Evolutionary conservation across 2,329 filamentous ascomycete genomes (phyloP).

Genomic region (Orbilia brochopaga): DNA sequence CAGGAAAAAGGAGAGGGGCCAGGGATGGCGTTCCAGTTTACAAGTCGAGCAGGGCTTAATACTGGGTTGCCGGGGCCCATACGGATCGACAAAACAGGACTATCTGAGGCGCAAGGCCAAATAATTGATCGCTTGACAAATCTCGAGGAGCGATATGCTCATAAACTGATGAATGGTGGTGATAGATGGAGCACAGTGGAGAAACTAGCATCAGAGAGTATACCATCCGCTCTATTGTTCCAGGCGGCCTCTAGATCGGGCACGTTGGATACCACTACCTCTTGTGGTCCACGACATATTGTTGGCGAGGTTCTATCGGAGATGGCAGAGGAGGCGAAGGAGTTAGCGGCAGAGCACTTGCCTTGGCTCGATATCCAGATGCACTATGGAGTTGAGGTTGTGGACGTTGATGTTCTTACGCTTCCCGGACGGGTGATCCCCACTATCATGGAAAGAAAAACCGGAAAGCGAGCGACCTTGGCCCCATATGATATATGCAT

Average conservation of each 20-base stretch:
- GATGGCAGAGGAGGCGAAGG: slow-evolving; percentile 5
- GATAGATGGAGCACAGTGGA: background rate
- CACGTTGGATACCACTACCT: background rate
- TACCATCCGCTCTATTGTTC: slow-evolving; percentile 3
- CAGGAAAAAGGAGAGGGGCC: background rate
- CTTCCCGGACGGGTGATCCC: background rate
- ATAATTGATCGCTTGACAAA: slow-evolving; percentile 3
- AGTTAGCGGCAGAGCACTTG: slow-evolving; percentile 2
- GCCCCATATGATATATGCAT: slow-evolving; percentile 9
- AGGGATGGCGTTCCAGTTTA: slow-evolving; percentile 6
- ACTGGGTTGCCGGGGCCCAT: background rate
- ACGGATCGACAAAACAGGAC: slow-evolving; percentile 1
- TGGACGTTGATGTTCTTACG: slow-evolving; percentile 1
- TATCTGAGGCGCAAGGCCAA: slow-evolving; percentile 2
- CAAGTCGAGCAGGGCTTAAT: slow-evolving; percentile 2
- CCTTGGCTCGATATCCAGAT: slow-evolving; percentile 15
- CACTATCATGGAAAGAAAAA: background rate
- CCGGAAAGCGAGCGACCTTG: background rate
- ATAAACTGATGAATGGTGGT: too few relatives aligned
- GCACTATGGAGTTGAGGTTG: background rate
- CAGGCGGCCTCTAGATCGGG: background rate
- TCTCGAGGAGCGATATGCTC: background rate
- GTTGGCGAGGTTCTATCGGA: background rate
- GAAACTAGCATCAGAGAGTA: background rate
- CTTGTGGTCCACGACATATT: slow-evolving; percentile 1